Base-by-base conservation (phyloP, 176 grass and related monocot species). In the Phoenix dactylifera region DNA sequence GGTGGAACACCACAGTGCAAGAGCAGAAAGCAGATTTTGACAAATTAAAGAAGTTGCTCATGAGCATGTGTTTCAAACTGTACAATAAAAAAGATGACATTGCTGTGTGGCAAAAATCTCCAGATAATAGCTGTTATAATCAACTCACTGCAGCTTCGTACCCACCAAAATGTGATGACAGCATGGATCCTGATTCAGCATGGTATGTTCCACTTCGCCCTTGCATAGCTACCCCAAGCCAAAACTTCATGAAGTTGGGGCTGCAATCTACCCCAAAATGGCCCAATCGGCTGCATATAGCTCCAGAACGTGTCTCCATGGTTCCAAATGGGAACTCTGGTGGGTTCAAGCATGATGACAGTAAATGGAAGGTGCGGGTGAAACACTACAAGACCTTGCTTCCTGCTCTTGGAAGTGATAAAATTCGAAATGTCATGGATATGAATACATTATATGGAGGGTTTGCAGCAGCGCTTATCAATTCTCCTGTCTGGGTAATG, bases 181-280 rank as follows among this genome's bases (percentile, higher is more conserved):
- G 86, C 80, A 63, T 87, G 1, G 83, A 96, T 76, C 52, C 86
- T 15, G 91, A 96, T 62, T 79, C 86, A 14, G 91, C 83, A 0
- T 96, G 91, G 91, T 96, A 96, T 61, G 79, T 82, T 54, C 86
- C 91, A 62, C 81, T 96, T 83, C 86, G 77, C 4, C 60, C 83
- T 52, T 96, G 91, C 72, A 58, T 96, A 52, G 82, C 83, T 24
- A 18, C 80, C 0, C 91, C 86, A 35, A 66, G 70, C 71, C 20
- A 59, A 3, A 79, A 22, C 60, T 82, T 74, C 57, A 95, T 75
- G 69, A 84, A 85, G 66, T 58, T 80, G 49, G 80, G 24, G 0
- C 17, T 87, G 30, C 54, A 63, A 76, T 62, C 68, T 49, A 14
- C 77, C 3, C 83, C 91, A 39, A 96, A 85, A 75, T 96, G 91